Evolutionary conservation across 257 asterid genomes (phyloP).

Genomic region (Agastache rugosa): DNA sequence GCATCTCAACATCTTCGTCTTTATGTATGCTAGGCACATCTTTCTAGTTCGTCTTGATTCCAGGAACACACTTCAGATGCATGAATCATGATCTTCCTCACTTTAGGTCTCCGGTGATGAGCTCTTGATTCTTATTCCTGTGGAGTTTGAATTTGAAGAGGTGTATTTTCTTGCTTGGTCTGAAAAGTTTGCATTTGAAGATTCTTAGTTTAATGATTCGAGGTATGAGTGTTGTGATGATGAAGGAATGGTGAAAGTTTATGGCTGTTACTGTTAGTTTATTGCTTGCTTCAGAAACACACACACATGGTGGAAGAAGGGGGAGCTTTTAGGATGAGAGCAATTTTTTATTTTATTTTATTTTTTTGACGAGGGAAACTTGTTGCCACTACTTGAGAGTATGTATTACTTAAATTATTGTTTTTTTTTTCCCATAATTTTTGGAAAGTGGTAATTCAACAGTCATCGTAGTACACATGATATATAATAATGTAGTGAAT

Average conservation of each 20-base stretch:
- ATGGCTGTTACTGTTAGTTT: slow-evolving; percentile 19
- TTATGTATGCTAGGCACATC: background rate
- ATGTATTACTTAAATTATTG: no score
- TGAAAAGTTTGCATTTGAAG: slow-evolving; percentile 47
- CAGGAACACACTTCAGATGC: background rate
- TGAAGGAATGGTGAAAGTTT: slow-evolving; percentile 48
- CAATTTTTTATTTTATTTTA: background rate
- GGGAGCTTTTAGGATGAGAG: background rate
- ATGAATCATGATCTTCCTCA: background rate
- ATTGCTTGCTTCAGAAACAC: slow-evolving; percentile 26
- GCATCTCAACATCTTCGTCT: background rate
- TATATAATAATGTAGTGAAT: no score
- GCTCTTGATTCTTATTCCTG: slow-evolving; percentile 44
- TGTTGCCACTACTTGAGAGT: no score
- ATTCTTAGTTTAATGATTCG: background rate
- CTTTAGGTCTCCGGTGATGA: slow-evolving; percentile 4
- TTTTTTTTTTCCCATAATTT: no score
- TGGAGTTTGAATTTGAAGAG: slow-evolving; percentile 27
- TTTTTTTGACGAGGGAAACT: no score
- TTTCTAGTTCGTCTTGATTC: background rate
- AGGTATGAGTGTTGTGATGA: no score
- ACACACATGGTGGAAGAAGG: background rate
- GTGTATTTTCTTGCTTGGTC: slow-evolving; percentile 63
- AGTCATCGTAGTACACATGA: no score
- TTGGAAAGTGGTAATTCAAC: no score